These are phyloP conservation scores for Euryodendron excelsum DNA, from an alignment of 148 eudicot genomes.

Conservation along the genomic window DNA sequence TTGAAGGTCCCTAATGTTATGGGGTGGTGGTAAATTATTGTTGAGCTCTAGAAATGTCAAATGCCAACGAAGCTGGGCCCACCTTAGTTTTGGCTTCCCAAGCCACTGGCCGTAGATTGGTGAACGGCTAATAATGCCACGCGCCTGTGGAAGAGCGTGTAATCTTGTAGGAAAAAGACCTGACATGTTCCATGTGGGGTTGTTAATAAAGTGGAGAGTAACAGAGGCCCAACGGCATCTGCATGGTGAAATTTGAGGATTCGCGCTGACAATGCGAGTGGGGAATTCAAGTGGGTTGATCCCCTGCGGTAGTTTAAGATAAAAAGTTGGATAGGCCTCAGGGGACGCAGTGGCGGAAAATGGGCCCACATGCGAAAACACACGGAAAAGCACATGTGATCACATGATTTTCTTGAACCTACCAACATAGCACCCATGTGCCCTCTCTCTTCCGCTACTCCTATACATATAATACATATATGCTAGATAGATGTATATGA, in stretches of 20 bases:
- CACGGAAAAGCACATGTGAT: conserved; percentile 23
- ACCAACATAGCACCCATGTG: conserved; percentile 28
- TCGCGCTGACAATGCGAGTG: no score
- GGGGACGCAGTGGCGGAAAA: not conserved
- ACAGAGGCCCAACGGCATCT: no score
- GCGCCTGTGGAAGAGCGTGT: not conserved
- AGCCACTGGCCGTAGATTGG: not conserved
- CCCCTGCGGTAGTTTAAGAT: no score
- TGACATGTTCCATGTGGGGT: no score
- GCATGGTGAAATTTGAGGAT: no score
- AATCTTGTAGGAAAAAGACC: no score
- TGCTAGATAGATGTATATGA: no score
- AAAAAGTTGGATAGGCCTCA: no score
- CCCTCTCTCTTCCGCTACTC: not conserved
- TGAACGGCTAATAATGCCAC: not conserved
- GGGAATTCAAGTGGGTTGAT: no score
- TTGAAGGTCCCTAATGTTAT: not conserved
- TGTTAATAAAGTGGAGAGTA: no score
- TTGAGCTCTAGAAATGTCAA: not conserved
- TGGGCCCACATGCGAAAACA: conserved; percentile 11
- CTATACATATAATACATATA: no score
- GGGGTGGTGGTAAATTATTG: not conserved
- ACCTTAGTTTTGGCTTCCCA: conserved; percentile 13
- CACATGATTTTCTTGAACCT: conserved; percentile 30
- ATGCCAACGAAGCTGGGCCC: conserved; percentile 10